Evolutionary conservation across 768 basidiomycete species (phyloP).

Genomic region (Russula lepida): DNA sequence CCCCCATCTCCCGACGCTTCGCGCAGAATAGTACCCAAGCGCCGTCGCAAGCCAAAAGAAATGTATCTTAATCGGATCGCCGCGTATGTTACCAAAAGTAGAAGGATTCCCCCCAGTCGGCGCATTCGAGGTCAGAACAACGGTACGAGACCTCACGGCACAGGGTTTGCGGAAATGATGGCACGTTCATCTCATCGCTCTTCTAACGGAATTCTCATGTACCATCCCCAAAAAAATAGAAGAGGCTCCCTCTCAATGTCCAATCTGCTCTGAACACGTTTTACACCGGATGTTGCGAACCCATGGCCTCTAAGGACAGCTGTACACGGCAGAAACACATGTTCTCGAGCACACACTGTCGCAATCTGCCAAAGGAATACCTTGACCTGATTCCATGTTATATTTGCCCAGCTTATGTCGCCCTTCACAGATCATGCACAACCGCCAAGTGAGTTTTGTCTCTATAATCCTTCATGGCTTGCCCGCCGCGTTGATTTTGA

Average conservation of each 20-base stretch:
- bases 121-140: not conserved
- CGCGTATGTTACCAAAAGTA: no score
- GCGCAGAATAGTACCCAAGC: no score
- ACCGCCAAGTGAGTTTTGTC: no score
- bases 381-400: not conserved
- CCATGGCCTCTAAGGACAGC: not conserved
- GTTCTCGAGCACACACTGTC: not conserved
- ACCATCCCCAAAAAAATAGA: not conserved
- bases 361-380: not conserved
- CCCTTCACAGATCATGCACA: not conserved
- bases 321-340: slow-evolving; percentile 2
- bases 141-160: not conserved
- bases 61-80: no score
- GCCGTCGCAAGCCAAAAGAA: no score
- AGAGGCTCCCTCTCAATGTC: not conserved
- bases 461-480: no score
- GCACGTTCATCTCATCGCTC: not conserved
- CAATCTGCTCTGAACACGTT: not conserved
- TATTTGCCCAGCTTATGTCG: slow-evolving; percentile 1
- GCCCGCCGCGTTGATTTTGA: not conserved
- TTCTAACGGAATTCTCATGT: not conserved
- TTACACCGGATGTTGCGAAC: not conserved
- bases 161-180: not conserved
- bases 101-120: no score
- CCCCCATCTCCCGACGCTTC: no score